phyloP scores from a whole-genome alignment of 1,284 basidiomycete genomes.

The Psilocybe mexicana region DNA sequence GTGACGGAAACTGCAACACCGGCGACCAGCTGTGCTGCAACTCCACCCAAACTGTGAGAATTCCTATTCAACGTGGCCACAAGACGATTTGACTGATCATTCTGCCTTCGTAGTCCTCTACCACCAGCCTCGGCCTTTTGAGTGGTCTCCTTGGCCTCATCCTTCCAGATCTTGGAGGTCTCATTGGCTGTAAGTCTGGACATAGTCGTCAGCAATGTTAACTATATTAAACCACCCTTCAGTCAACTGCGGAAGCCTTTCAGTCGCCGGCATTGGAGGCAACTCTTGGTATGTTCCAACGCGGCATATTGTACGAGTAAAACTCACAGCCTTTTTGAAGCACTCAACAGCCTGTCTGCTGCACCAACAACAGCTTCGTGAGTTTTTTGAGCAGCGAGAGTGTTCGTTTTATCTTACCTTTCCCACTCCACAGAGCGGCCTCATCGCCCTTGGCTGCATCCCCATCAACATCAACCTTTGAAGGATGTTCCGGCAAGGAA shows the following conservation, averaged over 20 bases:
- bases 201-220: not conserved
- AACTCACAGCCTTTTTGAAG: not conserved
- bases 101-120: not conserved
- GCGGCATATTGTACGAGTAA: not conserved
- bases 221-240: not conserved
- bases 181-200: slow-evolving; percentile 20
- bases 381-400: not conserved
- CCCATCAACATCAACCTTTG: slow-evolving; percentile 18
- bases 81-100: not conserved
- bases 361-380: slow-evolving; percentile 20
- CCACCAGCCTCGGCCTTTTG: slow-evolving; percentile 7
- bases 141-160: slow-evolving; percentile 17
- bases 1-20: slow-evolving; percentile 17
- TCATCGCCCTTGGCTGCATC: slow-evolving; percentile 11
- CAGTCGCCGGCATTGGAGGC: slow-evolving; percentile 13
- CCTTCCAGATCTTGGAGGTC: slow-evolving; percentile 14
- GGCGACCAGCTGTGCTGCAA: slow-evolving; percentile 20
- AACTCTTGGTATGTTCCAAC: slow-evolving; percentile 15
- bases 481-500: not conserved
- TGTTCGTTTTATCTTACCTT: not conserved
- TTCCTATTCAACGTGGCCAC: not conserved
- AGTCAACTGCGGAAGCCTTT: slow-evolving; percentile 19
- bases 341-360: slow-evolving; percentile 21
- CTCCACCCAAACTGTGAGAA: slow-evolving; percentile 6
- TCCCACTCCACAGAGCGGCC: slow-evolving; percentile 7